Percentiles rank a stretch among this genome's conserved stretches.
Evolutionary conservation across 768 basidiomycete genomes (phyloP).

Genomic region (Termitomyces eurrhizus): DNA sequence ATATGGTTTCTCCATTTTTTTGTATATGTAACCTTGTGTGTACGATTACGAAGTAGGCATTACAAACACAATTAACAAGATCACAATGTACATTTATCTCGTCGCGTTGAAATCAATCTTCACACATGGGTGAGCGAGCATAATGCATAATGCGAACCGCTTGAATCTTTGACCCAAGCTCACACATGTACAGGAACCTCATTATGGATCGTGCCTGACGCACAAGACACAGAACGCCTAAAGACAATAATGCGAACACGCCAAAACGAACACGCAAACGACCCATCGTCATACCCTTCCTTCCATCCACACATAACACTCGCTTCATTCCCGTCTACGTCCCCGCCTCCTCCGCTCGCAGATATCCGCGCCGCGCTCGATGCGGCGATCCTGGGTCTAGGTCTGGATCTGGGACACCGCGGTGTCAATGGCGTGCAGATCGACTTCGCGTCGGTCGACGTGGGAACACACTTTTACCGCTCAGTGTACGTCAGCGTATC

Average conservation of each 20-base stretch:
- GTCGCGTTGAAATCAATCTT: background rate
- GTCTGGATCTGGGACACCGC: too few relatives aligned
- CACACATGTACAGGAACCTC: slow-evolving; percentile 41
- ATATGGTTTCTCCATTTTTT: background rate
- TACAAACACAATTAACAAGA: background rate
- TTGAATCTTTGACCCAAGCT: background rate
- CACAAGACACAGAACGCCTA: slow-evolving; percentile 39
- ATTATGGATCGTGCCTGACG: slow-evolving; percentile 67
- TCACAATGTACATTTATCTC: background rate
- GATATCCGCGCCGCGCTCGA: slow-evolving; percentile 35
- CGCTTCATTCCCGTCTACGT: slow-evolving; percentile 33
- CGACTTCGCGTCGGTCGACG: slow-evolving; percentile 49
- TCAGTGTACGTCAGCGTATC: slow-evolving; percentile 60
- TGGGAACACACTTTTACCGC: slow-evolving; percentile 64
- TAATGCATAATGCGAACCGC: background rate
- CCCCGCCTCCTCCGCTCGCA: slow-evolving; percentile 22
- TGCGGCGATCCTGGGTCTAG: slow-evolving; percentile 15
- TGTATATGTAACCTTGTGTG: slow-evolving; percentile 7
- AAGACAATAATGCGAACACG: slow-evolving; percentile 40
- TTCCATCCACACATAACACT: slow-evolving; percentile 76
- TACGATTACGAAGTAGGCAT: slow-evolving; percentile 12
- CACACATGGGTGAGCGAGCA: slow-evolving; percentile 12
- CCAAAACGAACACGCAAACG: slow-evolving; percentile 19
- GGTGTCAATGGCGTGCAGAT: slow-evolving; percentile 13
- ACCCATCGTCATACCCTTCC: slow-evolving; percentile 45